Percentiles rank a stretch among this genome's conserved stretches.
phyloP scores from a whole-genome alignment of 768 basidiomycete genomes.

The Tulasnella sp. region DNA sequence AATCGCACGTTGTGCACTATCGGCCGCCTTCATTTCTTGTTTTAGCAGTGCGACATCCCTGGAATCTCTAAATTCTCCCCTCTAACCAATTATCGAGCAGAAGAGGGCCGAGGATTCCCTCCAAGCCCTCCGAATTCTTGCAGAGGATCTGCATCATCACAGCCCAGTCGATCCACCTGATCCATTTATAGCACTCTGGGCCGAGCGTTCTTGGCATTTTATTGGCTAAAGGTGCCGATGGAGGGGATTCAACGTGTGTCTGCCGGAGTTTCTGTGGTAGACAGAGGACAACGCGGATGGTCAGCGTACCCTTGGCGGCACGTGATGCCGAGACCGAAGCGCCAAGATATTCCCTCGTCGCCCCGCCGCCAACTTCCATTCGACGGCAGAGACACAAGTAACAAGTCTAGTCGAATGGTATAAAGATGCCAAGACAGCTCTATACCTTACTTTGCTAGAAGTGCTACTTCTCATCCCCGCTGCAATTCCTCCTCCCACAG shows the following conservation, averaged over 20 bases:
- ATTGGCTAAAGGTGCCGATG: neutral
- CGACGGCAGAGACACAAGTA: neutral
- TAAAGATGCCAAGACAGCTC: neutral
- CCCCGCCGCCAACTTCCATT: neutral
- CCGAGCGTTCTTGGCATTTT: neutral
- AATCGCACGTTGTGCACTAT: neutral
- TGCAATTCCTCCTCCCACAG: neutral
- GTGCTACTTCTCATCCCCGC: neutral
- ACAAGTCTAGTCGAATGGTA: neutral
- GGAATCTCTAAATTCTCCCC: neutral
- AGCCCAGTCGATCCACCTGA: neutral
- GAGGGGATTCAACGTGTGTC: neutral
- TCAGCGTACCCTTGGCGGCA: neutral
- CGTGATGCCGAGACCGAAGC: slow-evolving; percentile 1
- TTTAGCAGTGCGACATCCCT: neutral
- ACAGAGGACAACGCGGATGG: neutral
- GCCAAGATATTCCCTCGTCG: neutral
- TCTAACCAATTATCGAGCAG: neutral
- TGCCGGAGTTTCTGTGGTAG: neutral
- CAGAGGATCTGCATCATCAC: neutral
- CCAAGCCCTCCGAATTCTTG: neutral
- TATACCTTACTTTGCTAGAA: neutral
- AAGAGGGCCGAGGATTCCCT: neutral
- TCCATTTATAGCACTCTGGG: neutral
- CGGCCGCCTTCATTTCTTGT: neutral